These are phyloP conservation scores for Termitomyces sp. DNA, from an alignment of 768 basidiomycete genomes.

Conservation along the genomic window DNA sequence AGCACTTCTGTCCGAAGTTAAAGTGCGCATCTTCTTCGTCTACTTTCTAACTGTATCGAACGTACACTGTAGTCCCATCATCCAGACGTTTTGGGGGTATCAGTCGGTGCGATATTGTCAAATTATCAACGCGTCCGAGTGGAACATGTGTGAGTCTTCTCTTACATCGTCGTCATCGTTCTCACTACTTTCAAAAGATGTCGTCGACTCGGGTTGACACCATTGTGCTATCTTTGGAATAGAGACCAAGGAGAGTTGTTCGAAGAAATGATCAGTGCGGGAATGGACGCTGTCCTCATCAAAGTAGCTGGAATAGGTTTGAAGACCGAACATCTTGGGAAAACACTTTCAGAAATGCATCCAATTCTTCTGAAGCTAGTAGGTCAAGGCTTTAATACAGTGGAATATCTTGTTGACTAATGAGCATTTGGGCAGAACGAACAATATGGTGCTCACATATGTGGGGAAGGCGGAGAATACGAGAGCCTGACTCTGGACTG, in stretches of 20 bases:
- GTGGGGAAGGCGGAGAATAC: slow-evolving; percentile 98
- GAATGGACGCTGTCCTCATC: slow-evolving; percentile 81
- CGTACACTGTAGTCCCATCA: slow-evolving; percentile 49
- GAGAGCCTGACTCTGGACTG: slow-evolving; percentile 90
- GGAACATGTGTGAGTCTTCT: slow-evolving; percentile 81
- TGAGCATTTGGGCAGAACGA: slow-evolving; percentile 46
- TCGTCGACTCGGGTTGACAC: slow-evolving; percentile 69
- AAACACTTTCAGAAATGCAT: slow-evolving; percentile 68
- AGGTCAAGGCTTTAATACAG: slow-evolving; percentile 14
- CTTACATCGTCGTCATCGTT: neutral
- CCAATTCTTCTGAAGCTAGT: slow-evolving; percentile 71
- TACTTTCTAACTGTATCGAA: neutral
- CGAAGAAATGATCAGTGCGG: slow-evolving; percentile 76
- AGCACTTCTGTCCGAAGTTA: slow-evolving; percentile 64
- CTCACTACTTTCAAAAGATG: slow-evolving; percentile 38
- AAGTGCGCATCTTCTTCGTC: slow-evolving; percentile 42
- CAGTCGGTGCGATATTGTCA: slow-evolving; percentile 95
- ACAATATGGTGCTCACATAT: slow-evolving; percentile 86
- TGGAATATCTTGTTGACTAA: neutral
- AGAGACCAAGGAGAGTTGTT: slow-evolving; percentile 83
- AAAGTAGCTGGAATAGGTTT: slow-evolving; percentile 96
- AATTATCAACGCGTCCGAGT: slow-evolving; percentile 96
- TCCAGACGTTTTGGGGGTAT: slow-evolving; percentile 81
- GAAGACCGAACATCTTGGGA: slow-evolving; percentile 71
- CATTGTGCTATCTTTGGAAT: slow-evolving; percentile 93